phyloP scores from a whole-genome alignment of 1,284 basidiomycete genomes.

The Ganoderma lucidum region DNA sequence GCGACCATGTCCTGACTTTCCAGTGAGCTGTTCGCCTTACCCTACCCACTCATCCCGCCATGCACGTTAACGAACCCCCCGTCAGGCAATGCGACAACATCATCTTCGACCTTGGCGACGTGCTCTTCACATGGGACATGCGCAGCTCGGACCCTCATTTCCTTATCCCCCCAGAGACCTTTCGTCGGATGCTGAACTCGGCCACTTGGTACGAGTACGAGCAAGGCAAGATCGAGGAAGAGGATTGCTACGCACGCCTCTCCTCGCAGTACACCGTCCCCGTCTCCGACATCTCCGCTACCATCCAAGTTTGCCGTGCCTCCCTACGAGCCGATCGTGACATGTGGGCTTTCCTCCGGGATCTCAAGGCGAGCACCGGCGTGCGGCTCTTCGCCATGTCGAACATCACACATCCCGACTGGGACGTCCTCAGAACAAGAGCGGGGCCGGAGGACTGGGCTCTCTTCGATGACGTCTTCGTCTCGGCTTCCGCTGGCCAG shows the following conservation, averaged over 20 bases:
- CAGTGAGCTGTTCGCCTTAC: background rate
- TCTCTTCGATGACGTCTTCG: constrained; percentile 53
- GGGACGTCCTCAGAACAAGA: background rate
- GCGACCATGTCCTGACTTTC: background rate
- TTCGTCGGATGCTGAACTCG: background rate
- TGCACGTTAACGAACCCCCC: background rate
- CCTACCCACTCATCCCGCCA: background rate
- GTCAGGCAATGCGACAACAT: background rate
- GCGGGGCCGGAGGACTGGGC: background rate
- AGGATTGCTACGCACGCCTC: background rate
- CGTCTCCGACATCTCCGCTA: background rate
- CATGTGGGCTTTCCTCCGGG: background rate
- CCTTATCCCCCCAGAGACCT: background rate
- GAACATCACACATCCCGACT: background rate
- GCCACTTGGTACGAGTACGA: background rate
- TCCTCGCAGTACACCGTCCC: background rate
- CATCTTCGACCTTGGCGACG: background rate
- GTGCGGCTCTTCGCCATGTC: background rate
- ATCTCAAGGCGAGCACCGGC: background rate
- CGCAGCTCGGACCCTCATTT: background rate
- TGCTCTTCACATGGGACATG: background rate
- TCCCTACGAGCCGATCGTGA: background rate
- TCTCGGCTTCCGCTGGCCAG: constrained; percentile 54
- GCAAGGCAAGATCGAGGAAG: background rate
- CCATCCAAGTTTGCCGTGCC: constrained; percentile 29